phyloP scores from a whole-genome alignment of 768 basidiomycete genomes.

The Pleurotus salmoneostramineus region DNA sequence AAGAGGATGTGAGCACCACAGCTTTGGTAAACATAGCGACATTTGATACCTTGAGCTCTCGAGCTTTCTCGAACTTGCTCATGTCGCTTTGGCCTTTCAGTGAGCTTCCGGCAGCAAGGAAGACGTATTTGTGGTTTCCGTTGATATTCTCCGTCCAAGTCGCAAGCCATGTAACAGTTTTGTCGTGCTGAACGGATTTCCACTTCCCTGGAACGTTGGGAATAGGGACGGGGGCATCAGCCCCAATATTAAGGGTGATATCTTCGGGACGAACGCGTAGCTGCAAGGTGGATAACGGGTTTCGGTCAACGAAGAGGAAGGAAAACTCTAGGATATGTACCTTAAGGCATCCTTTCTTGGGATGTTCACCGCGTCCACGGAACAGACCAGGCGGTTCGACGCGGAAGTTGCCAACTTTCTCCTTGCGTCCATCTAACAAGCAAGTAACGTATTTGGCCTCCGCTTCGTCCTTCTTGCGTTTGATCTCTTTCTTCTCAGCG shows the following conservation, averaged over 20 bases:
- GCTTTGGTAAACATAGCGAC: neutral
- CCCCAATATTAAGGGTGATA: constrained; percentile 92
- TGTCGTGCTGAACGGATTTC: constrained; percentile 86
- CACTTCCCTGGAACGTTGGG: constrained; percentile 92
- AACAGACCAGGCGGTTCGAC: constrained; percentile 99
- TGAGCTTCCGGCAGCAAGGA: constrained; percentile 95
- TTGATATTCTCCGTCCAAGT: constrained; percentile 99
- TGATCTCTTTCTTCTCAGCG: constrained; percentile 89
- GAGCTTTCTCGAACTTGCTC: constrained; percentile 96
- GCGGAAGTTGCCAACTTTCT: constrained; percentile 97
- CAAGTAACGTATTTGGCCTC: constrained; percentile 86
- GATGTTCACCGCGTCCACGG: constrained; percentile 96
- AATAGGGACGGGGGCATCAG: constrained; percentile 66
- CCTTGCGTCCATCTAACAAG: constrained; percentile 92
- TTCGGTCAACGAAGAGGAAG: too few species aligned
- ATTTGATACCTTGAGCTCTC: constrained; percentile 80
- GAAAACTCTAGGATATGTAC: constrained; percentile 34
- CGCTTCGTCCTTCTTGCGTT: constrained; percentile 77
- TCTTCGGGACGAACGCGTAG: constrained; percentile 90
- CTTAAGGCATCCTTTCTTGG: constrained; percentile 94
- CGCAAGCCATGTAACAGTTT: constrained; percentile 98
- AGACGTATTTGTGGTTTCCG: constrained; percentile 93
- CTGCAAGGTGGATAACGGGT: too few species aligned
- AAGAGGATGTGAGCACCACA: constrained; percentile 4
- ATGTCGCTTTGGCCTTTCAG: constrained; percentile 98